phyloP scores from a whole-genome alignment of 805 yeast species.

The Yamadazyma insecticola region DNA sequence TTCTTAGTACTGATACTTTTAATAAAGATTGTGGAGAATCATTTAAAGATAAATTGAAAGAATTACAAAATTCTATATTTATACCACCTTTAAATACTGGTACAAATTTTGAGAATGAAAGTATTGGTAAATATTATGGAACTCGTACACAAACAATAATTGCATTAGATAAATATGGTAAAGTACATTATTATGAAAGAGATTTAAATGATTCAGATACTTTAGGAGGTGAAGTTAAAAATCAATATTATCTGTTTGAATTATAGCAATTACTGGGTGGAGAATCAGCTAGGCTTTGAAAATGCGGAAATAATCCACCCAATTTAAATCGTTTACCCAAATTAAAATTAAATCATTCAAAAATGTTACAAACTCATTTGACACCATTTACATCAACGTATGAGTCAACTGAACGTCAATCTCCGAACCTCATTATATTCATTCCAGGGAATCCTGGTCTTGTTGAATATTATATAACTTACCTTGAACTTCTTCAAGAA shows the following conservation, averaged over 20 bases:
- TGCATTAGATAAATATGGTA: constrained; percentile 48
- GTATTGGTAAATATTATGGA: constrained; percentile 63
- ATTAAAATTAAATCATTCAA: no score
- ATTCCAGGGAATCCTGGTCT: constrained; percentile 81
- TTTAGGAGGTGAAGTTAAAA: no score
- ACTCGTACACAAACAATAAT: constrained; percentile 85
- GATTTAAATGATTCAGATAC: constrained; percentile 50
- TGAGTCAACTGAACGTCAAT: no score
- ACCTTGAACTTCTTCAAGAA: constrained; percentile 40
- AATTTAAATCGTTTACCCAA: no score
- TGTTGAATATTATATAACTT: constrained; percentile 57
- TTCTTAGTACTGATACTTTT: constrained; percentile 46
- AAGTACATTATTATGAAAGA: constrained; percentile 57
- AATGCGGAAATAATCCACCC: no score
- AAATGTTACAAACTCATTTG: no score
- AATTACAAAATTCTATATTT: constrained; percentile 57
- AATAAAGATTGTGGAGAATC: constrained; percentile 12
- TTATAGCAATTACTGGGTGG: no score
- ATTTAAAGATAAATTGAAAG: constrained; percentile 21
- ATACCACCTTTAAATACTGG: constrained; percentile 58
- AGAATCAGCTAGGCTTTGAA: no score
- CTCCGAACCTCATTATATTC: no score
- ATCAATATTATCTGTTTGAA: no score
- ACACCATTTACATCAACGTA: no score
- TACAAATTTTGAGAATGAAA: constrained; percentile 5